Conservation (phyloP, 2,329 filamentous ascomycete species). For the Pseudocercospora macadamiae region DNA sequence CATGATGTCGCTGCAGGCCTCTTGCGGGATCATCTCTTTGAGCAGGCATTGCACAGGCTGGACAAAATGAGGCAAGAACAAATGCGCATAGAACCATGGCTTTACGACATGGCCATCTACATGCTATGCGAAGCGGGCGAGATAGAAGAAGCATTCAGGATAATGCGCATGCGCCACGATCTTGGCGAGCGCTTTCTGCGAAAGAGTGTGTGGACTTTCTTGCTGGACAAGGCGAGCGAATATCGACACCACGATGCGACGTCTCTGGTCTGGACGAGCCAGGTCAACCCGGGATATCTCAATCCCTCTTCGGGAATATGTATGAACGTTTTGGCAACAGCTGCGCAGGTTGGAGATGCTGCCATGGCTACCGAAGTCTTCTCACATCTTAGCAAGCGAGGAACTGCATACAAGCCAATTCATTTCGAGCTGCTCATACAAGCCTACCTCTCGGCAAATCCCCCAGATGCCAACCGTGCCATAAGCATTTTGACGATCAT, state of each 20-base stretch:
- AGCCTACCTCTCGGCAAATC: conserved; percentile 62
- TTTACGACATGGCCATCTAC: conserved; percentile 77
- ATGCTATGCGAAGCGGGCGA: conserved; percentile 72
- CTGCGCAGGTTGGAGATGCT: conserved; percentile 69
- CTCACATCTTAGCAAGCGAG: conserved; percentile 62
- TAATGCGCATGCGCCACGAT: conserved; percentile 64
- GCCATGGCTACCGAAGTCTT: conserved; percentile 72
- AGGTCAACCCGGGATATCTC: conserved; percentile 62
- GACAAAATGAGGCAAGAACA: conserved; percentile 65
- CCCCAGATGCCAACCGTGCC: conserved; percentile 63
- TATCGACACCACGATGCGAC: conserved; percentile 64
- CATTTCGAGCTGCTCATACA: conserved; percentile 83
- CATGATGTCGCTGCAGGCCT: conserved; percentile 73
- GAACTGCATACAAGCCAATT: conserved; percentile 61
- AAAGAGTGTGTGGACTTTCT: conserved; percentile 66
- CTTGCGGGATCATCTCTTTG: conserved; percentile 79
- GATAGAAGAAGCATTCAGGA: conserved; percentile 72
- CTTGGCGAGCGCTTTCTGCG: conserved; percentile 49
- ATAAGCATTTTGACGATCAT: conserved; percentile 75
- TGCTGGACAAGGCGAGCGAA: conserved; percentile 75
- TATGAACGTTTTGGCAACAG: conserved; percentile 70
- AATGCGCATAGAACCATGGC: conserved; percentile 66
- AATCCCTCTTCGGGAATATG: conserved; percentile 68
- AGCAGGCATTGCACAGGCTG: conserved; percentile 73
- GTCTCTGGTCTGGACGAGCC: conserved; percentile 70